Conservation (phyloP, 257 asterid species). For the Forsythia suspensa region DNA sequence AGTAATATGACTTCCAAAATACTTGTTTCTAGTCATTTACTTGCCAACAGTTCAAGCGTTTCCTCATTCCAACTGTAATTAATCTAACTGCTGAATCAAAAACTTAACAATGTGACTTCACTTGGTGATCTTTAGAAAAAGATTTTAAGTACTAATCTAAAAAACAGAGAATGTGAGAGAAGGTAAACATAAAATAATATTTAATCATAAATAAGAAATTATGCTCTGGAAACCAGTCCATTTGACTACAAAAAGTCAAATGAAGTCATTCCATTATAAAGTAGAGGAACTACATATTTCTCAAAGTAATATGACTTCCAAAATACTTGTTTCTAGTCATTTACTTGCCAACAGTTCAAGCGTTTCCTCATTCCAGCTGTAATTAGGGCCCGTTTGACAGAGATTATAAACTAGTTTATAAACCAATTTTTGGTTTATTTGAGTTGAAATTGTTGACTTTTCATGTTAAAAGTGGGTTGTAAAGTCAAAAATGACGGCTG, state of each 20-base stretch:
- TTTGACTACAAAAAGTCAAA: not conserved
- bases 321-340: too few relatives aligned
- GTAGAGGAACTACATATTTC: not conserved
- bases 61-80: not conserved
- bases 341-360: not conserved
- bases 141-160: not conserved
- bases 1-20: not conserved
- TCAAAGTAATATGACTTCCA: not conserved
- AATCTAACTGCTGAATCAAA: not conserved
- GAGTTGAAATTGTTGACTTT: too few relatives aligned
- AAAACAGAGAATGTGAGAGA: not conserved
- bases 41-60: not conserved
- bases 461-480: too few relatives aligned
- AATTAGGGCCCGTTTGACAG: too few relatives aligned
- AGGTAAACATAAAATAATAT: not conserved
- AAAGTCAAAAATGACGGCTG: too few relatives aligned
- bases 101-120: not conserved
- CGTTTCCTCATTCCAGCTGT: not conserved
- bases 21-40: too few relatives aligned
- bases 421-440: too few relatives aligned
- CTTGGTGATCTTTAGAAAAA: not conserved
- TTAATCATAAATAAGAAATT: not conserved
- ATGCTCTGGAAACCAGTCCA: not conserved
- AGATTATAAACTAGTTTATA: too few relatives aligned
- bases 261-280: not conserved